phyloP scores from a whole-genome alignment of 371 early-diverging fungal species.

The Mortierella sp. region DNA sequence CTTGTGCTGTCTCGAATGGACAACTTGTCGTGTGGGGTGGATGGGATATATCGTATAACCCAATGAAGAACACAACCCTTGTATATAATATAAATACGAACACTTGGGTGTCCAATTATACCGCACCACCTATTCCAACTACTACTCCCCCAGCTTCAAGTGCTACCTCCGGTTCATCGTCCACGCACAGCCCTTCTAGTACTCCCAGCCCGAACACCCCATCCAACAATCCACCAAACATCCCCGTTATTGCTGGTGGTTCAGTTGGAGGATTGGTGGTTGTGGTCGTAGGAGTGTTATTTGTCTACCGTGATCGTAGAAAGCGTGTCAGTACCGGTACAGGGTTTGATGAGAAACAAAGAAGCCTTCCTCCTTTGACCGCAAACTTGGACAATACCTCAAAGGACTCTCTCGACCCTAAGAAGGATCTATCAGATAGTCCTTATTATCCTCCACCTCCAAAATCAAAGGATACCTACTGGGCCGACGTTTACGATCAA shows the following conservation, averaged over 20 bases:
- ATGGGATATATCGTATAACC: not conserved
- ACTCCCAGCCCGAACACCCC: not conserved
- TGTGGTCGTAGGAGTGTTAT: not conserved
- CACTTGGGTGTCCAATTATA: not conserved
- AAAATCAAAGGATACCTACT: not conserved
- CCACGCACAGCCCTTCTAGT: not conserved
- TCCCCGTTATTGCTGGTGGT: not conserved
- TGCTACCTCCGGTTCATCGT: not conserved
- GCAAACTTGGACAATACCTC: not conserved
- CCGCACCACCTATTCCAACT: slow-evolving; percentile 1
- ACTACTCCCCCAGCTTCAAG: not conserved
- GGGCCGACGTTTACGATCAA: not conserved
- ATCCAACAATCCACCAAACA: not conserved
- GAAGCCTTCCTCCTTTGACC: not conserved
- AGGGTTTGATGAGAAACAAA: not conserved
- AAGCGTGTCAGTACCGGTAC: not conserved
- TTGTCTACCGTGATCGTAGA: not conserved
- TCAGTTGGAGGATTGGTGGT: not conserved
- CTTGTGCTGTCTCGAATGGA: slow-evolving; percentile 3
- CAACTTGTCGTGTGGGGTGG: slow-evolving; percentile 10
- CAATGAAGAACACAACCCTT: not conserved
- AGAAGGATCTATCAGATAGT: too few species aligned
- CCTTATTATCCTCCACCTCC: not conserved
- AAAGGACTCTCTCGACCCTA: not conserved
- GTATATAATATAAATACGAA: not conserved